Percentiles rank a stretch among this genome's conserved stretches.
Evolutionary conservation across 495 filamentous ascomycete genomes (phyloP).

Genomic region (Hypoxylon subgilvum): DNA sequence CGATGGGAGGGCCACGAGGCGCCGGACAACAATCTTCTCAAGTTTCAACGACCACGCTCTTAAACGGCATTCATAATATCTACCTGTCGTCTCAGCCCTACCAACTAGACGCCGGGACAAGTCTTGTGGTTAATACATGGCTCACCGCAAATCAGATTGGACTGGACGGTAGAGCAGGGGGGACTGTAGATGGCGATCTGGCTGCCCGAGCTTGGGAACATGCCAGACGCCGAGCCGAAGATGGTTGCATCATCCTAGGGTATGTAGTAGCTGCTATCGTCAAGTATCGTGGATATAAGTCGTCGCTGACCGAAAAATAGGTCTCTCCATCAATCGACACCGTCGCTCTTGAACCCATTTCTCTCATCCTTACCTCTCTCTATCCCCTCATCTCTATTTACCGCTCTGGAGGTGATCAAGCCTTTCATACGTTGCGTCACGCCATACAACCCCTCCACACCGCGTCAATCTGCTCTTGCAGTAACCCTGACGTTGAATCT

Average conservation of each 20-base stretch:
- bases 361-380: constrained; percentile 77
- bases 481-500: constrained; percentile 82
- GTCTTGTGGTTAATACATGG: constrained; percentile 95
- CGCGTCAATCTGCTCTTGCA: constrained; percentile 79
- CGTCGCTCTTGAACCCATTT: constrained; percentile 82
- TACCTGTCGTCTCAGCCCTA: constrained; percentile 84
- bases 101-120: constrained; percentile 86
- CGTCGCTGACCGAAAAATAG: constrained; percentile 49
- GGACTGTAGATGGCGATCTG: constrained; percentile 79
- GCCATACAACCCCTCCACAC: constrained; percentile 83
- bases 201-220: constrained; percentile 93
- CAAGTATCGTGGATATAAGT: too few species aligned
- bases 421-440: constrained; percentile 89
- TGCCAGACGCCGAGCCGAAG: constrained; percentile 90
- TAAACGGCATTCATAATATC: constrained; percentile 88
- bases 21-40: constrained; percentile 72
- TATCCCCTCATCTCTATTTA: constrained; percentile 74
- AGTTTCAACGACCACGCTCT: constrained; percentile 87
- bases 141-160: constrained; percentile 72
- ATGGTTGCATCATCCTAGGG: constrained; percentile 91
- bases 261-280: too few species aligned
- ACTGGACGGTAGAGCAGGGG: constrained; percentile 70
- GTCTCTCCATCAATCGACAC: constrained; percentile 85
- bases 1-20: constrained; percentile 62
- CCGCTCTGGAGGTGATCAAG: constrained; percentile 75